Evolutionary conservation across 1,284 basidiomycete species (phyloP), one percentile per base, ranked within the genome.

Genomic region (Puccinia horiana): DNA sequence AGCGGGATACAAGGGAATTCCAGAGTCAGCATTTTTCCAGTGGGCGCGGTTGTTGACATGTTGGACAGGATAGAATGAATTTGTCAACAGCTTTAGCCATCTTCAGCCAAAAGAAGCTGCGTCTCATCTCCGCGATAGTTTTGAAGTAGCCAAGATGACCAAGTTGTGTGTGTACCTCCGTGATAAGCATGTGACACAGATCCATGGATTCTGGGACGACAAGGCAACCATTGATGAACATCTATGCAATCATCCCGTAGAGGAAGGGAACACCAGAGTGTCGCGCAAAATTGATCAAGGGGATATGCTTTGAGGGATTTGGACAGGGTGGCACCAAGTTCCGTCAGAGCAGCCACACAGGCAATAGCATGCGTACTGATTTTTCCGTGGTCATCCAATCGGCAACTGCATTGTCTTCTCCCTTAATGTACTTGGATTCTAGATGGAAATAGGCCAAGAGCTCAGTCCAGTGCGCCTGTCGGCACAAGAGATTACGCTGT

Each of bases 401-500:
- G 0, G 88, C 87, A 0, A 85, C 86, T 0, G 84, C 83, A 76
- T 89, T 89, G 16, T 86, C 85, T 49, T 86, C 84, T 0, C 88
- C 88, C 16, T 80, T 77, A 6, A 89, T 82, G 73, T 89, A 88
- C 0, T 81, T 67, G 26, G 88, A 47, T 16, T 16, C 14, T 18
- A 76, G 37, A 18, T 76, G 54, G 47, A 86, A 89, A 35, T 89
- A 85, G 0, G 84, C 70, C 2, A 89, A 49, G 16, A 85, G 84
- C 75, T 89, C 87, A 80, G 86, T 84, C 88, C 88, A 89, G 0
- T 85, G 84, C 0, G 84, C 84, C 77, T 89, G 88, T 0, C 85
- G 74, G 0, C 84, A 65, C 0, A 87, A 88, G 0, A 89, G 84
- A 18, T 88, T 84, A 2, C 83, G 74, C 73, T 90, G 88, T 0